Conservation (phyloP, 148 eudicot genomes). For the Rhododendron simsii region DNA sequence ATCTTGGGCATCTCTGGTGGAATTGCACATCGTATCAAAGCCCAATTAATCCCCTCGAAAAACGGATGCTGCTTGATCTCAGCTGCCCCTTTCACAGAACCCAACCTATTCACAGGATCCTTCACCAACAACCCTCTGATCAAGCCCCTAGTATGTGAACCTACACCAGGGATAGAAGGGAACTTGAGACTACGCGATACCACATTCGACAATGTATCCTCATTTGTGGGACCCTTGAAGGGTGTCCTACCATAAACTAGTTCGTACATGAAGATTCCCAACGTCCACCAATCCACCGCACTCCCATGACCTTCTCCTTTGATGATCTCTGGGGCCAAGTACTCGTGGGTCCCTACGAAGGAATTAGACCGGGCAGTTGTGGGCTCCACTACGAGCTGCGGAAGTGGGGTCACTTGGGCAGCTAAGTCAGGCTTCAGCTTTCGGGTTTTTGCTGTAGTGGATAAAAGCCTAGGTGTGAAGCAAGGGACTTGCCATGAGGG, state of each 20-base stretch:
- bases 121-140: conserved; percentile 53
- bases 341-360: conserved; percentile 61
- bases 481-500: conserved; percentile 72
- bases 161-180: conserved; percentile 51
- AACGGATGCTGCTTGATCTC: conserved; percentile 75
- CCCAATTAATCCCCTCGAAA: conserved; percentile 83
- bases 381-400: conserved; percentile 71
- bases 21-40: conserved; percentile 61
- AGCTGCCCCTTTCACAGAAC: conserved; percentile 64
- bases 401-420: conserved; percentile 42
- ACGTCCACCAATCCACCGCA: conserved; percentile 66
- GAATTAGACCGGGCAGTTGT: conserved; percentile 62
- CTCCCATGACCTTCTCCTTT: conserved; percentile 64
- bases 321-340: conserved; percentile 57
- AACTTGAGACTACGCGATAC: conserved; percentile 54
- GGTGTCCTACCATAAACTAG: conserved; percentile 77
- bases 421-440: conserved; percentile 54
- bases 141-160: conserved; percentile 63
- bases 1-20: conserved; percentile 66
- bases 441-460: conserved; percentile 35
- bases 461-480: conserved; percentile 55
- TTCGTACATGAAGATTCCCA: conserved; percentile 70
- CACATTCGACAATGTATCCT: conserved; percentile 60
- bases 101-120: conserved; percentile 64
- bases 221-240: conserved; percentile 63